These are phyloP conservation scores for Bacidia gigantensis DNA, from an alignment of 495 filamentous ascomycete genomes.

Conservation along the genomic window DNA sequence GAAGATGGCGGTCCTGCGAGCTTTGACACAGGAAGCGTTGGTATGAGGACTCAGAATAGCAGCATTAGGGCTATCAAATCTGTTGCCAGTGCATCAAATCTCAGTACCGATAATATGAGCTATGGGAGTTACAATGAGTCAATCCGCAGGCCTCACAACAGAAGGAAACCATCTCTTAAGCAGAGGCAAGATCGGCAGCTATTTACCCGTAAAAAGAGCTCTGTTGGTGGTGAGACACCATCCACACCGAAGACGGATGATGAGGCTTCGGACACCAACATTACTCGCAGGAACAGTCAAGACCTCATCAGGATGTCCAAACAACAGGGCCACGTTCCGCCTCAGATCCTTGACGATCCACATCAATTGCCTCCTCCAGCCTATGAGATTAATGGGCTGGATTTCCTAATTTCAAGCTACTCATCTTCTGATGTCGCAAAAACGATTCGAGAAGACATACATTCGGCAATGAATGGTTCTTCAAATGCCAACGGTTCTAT, in stretches of 20 bases:
- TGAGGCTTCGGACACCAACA: slow-evolving; percentile 54
- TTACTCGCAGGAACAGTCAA: slow-evolving; percentile 43
- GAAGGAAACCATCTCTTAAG: slow-evolving; percentile 61
- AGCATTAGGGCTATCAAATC: slow-evolving; percentile 85
- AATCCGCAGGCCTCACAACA: slow-evolving; percentile 44
- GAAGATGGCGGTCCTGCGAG: slow-evolving; percentile 41
- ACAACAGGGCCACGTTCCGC: slow-evolving; percentile 43
- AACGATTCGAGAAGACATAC: slow-evolving; percentile 70
- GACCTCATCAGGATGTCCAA: slow-evolving; percentile 61
- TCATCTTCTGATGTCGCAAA: slow-evolving; percentile 62
- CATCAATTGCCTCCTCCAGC: slow-evolving; percentile 65
- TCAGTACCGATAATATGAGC: slow-evolving; percentile 40
- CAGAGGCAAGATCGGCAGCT: slow-evolving; percentile 79
- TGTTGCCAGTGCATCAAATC: slow-evolving; percentile 63
- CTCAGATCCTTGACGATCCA: slow-evolving; percentile 54
- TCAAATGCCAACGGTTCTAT: slow-evolving; percentile 53
- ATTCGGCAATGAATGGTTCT: slow-evolving; percentile 45
- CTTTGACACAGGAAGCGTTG: slow-evolving; percentile 28
- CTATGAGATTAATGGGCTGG: slow-evolving; percentile 58
- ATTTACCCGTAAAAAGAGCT: slow-evolving; percentile 65
- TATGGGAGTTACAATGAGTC: slow-evolving; percentile 47
- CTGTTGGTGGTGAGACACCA: slow-evolving; percentile 32
- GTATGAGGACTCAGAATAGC: slow-evolving; percentile 61
- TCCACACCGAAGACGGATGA: slow-evolving; percentile 51
- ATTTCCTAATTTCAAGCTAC: slow-evolving; percentile 65